Evolutionary conservation across 2,329 filamentous ascomycete genomes (phyloP).

Genomic region (Aspergillus costaricaensis): DNA sequence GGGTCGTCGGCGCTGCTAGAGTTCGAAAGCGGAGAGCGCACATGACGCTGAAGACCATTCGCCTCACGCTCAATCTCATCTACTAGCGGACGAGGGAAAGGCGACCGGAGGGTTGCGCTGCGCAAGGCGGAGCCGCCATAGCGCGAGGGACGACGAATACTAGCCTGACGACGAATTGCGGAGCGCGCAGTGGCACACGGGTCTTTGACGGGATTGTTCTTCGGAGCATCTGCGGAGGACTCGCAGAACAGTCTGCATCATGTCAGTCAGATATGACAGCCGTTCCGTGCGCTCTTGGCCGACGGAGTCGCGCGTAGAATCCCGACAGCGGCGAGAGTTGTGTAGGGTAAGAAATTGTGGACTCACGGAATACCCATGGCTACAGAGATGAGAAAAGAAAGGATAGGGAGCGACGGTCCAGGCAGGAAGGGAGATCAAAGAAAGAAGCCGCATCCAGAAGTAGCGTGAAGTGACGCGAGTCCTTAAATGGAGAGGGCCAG

Average conservation of each 20-base stretch:
- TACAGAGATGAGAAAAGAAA: slow-evolving; percentile 8
- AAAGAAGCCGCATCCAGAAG: slow-evolving; percentile 11
- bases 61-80: slow-evolving; percentile 38
- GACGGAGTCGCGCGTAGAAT: slow-evolving; percentile 19
- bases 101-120: slow-evolving; percentile 31
- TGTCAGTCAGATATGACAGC: slow-evolving; percentile 27
- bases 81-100: slow-evolving; percentile 30
- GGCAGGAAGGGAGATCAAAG: neutral
- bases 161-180: slow-evolving; percentile 57
- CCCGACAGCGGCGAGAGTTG: slow-evolving; percentile 7
- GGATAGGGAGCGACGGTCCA: slow-evolving; percentile 12
- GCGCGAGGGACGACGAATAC: slow-evolving; percentile 36
- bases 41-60: slow-evolving; percentile 23
- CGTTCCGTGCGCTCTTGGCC: slow-evolving; percentile 14
- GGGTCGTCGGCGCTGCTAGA: slow-evolving; percentile 31
- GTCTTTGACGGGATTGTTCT: slow-evolving; percentile 54
- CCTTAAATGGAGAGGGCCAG: slow-evolving; percentile 16
- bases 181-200: slow-evolving; percentile 56
- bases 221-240: slow-evolving; percentile 45
- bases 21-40: slow-evolving; percentile 31
- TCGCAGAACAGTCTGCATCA: slow-evolving; percentile 57
- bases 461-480: slow-evolving; percentile 16
- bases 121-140: slow-evolving; percentile 29
- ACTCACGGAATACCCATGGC: slow-evolving; percentile 48
- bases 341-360: slow-evolving; percentile 5